Percentiles rank a stretch among this genome's conserved stretches.
Conservation (phyloP, 805 yeast genomes). For the Nakazawaea peltata region DNA sequence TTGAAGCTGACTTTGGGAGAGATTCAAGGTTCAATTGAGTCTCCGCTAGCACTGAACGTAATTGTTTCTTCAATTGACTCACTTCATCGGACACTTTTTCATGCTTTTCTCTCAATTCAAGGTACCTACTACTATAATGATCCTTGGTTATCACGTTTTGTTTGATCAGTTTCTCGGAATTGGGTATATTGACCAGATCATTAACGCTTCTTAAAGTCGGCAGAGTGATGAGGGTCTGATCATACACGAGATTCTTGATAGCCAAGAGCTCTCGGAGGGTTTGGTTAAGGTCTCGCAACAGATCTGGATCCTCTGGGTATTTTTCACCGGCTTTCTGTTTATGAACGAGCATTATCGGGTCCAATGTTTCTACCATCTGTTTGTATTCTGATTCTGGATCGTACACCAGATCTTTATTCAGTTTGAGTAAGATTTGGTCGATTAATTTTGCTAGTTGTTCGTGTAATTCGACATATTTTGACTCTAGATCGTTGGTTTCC, state of each 20-base stretch:
- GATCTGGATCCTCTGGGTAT: neutral
- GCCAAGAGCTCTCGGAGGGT: conserved; percentile 6
- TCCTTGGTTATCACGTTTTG: conserved; percentile 4
- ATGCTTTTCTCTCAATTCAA: conserved; percentile 1
- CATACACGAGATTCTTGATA: conserved; percentile 9
- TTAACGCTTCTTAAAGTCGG: conserved; percentile 11
- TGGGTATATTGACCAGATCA: conserved; percentile 5
- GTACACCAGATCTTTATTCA: too few species aligned
- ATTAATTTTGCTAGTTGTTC: too few species aligned
- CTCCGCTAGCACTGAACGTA: neutral
- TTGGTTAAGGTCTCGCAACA: conserved; percentile 1
- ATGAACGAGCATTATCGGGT: conserved; percentile 5
- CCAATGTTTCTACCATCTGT: too few species aligned
- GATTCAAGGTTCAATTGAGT: neutral
- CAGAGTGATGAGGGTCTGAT: conserved; percentile 11
- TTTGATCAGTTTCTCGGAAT: conserved; percentile 2
- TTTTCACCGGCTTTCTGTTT: neutral
- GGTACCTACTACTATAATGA: neutral
- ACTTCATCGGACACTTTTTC: conserved; percentile 6
- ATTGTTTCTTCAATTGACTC: conserved; percentile 2
- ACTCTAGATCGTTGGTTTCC: too few species aligned
- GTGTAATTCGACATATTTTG: too few species aligned
- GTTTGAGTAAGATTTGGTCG: too few species aligned
- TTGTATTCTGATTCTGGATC: too few species aligned
- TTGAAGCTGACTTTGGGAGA: neutral